Base-by-base conservation (phyloP, 2,329 filamentous ascomycete genomes). In the Tolypocladium paradoxum region DNA sequence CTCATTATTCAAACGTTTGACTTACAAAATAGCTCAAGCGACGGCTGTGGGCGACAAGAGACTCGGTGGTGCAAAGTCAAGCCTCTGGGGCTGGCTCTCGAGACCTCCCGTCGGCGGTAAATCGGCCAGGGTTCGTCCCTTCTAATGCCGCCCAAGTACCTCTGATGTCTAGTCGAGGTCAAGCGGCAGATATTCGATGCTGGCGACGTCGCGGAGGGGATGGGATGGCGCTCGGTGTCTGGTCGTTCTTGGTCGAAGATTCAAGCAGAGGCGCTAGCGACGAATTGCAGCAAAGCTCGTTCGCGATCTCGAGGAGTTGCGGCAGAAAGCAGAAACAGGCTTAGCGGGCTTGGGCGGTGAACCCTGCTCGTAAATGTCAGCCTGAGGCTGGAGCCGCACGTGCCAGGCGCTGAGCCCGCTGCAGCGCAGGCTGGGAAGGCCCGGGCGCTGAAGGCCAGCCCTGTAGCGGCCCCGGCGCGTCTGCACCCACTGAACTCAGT, bases 261-360 rank as follows among this genome's bases (percentile, higher is more conserved):
- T 22, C 34, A 18, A 46, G 33, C 31, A 37, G 37, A 52, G 57
- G 31, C 24, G 33, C 40, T 46, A 34, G 20, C 36, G 22, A 40
- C 45, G 35, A 40, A 43, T 53, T 45, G 37, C 36, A 48, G 53
- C 40, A 53, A 55, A 54, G 54, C 60, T 59, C 33, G 54, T 47
- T 58, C 47, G 64, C 48, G 50, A 37, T 45, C 50, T 53, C 43
- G 49, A 45, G 50, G 52, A 53, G 53, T 34, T 54, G 48, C 51
- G 56, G 58, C 58, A 60, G 55, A 60, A 60, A 53, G 51, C 22
- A 52, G 35, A 24, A 53, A 37, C 22, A 34, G 56, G 52, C 38
- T 56, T 46, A 55, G 52, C 35, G 31, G 34, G 14, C 3, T 6
- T 37, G 49, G 58, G 56, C 57, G 55, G 56, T 58, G 56, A 58